phyloP scores from a whole-genome alignment of 164 flowering plant genomes.

The Annona squamosa region DNA sequence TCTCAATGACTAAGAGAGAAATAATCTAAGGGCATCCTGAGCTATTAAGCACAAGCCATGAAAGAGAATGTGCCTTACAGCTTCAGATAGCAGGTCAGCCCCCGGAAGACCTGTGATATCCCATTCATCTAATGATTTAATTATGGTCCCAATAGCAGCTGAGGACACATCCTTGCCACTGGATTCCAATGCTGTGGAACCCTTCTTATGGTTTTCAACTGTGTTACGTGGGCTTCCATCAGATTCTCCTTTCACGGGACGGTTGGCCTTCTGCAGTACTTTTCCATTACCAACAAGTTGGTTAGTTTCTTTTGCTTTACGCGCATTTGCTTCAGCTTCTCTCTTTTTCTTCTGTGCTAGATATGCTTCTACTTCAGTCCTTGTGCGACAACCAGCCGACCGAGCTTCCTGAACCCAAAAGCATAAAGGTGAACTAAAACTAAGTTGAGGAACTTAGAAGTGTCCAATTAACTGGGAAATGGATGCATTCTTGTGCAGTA shows the following conservation, averaged over 20 bases:
- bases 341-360: constrained; percentile 48
- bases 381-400: constrained; percentile 74
- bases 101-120: constrained; percentile 72
- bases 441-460: not conserved
- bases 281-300: constrained; percentile 49
- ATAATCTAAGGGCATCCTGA: not conserved
- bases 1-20: no score
- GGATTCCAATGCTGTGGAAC: constrained; percentile 27
- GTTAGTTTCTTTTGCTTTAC: constrained; percentile 37
- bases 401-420: constrained; percentile 56
- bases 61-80: constrained; percentile 36
- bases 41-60: not conserved
- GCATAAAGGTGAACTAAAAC: not conserved
- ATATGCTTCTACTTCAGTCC: constrained; percentile 66
- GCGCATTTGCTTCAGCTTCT: constrained; percentile 59
- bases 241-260: constrained; percentile 30
- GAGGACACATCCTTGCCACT: constrained; percentile 33
- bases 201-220: constrained; percentile 18
- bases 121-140: constrained; percentile 48
- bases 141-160: constrained; percentile 18
- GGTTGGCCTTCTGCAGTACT: constrained; percentile 33
- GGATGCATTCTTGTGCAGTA: not conserved
- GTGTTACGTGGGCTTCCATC: constrained; percentile 38
- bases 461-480: not conserved
- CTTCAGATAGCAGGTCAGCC: constrained; percentile 62